phyloP scores from a whole-genome alignment of 2,329 filamentous ascomycete species.

The Pezicula radicicola region DNA sequence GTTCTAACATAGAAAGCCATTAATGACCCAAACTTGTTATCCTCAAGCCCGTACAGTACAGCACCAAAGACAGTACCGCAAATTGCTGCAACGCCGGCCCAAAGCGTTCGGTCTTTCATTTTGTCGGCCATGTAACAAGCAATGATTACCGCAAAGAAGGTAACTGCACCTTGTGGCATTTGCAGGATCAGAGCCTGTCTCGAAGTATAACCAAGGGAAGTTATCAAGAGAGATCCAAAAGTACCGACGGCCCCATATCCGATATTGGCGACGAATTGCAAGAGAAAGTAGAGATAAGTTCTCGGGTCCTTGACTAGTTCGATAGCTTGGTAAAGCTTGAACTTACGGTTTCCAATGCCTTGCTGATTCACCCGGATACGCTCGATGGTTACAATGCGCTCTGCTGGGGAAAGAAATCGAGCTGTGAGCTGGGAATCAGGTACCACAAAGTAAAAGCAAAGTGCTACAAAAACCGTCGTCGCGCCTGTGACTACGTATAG shows the following conservation, averaged over 20 bases:
- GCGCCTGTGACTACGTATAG: slow-evolving; percentile 35
- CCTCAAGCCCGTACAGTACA: not conserved
- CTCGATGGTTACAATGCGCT: slow-evolving; percentile 43
- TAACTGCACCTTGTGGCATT: not conserved
- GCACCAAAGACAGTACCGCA: not conserved
- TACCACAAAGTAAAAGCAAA: slow-evolving; percentile 1
- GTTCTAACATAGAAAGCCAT: not conserved
- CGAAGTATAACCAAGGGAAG: not conserved
- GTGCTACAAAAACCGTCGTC: not conserved
- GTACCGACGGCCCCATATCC: not conserved
- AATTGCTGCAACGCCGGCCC: not conserved
- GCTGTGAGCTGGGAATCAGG: not conserved
- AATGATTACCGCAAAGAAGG: not conserved
- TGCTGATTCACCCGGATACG: slow-evolving; percentile 53
- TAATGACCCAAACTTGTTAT: not conserved
- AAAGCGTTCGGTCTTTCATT: not conserved
- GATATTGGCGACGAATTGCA: not conserved
- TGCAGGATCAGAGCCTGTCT: not conserved
- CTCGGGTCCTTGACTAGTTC: not conserved
- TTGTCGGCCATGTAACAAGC: not conserved
- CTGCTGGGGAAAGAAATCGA: slow-evolving; percentile 26
- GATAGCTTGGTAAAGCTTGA: slow-evolving; percentile 38
- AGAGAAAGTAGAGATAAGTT: not conserved
- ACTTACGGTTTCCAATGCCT: slow-evolving; percentile 46
- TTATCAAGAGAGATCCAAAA: not conserved